Base-by-base conservation (phyloP, 2,329 filamentous ascomycete genomes). In the Coleophoma eucalyptorum region DNA sequence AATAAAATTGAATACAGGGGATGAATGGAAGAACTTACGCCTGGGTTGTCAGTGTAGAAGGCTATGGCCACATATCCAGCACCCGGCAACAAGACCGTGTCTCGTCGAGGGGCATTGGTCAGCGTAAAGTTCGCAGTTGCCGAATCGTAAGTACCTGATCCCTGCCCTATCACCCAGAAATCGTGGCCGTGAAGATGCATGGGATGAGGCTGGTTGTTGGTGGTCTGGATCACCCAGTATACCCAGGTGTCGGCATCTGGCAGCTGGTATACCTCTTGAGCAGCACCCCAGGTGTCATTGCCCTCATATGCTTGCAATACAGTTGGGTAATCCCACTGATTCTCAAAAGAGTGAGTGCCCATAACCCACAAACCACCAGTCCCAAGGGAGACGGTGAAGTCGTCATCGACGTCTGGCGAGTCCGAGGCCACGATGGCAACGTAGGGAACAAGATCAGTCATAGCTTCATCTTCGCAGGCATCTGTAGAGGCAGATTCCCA, bases 151-250 rank as follows among this genome's bases (percentile, higher is more conserved):
- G 35, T 38, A 6, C 35, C 35, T 6, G 35, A 38, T 6, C 35
- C 35, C 16, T 38, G 35, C 5, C 35, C 67, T 6, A 78, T 55
- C 16, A 77, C 60, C 52, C 68, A 71, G 62, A 77, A 77, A 50
- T 77, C 69, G 54, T 78, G 75, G 6, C 75, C 76, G 60, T 78
- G 76, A 13, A 79, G 63, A 61, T 79, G 76, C 59, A 76, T 65
- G 1, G 64, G 64, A 20, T 65, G 63, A 3, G 60, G 53, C 5
- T 58, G 50, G 2, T 54, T 47, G 5, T 57, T 37, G 4, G 50
- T 53, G 5, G 57, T 61, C 19, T 59, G 51, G 37, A 66, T 65
- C 37, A 63, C 49, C 38, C 63, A 58, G 52, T 64, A 64, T 8
- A 59, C 57, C 63, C 62, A 65, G 46, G 61, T 52, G 15, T 60